Percentiles rank a stretch among this genome's conserved stretches.
Conservation (phyloP, 768 basidiomycete genomes). For the Trichaptum fuscoviolaceum region DNA sequence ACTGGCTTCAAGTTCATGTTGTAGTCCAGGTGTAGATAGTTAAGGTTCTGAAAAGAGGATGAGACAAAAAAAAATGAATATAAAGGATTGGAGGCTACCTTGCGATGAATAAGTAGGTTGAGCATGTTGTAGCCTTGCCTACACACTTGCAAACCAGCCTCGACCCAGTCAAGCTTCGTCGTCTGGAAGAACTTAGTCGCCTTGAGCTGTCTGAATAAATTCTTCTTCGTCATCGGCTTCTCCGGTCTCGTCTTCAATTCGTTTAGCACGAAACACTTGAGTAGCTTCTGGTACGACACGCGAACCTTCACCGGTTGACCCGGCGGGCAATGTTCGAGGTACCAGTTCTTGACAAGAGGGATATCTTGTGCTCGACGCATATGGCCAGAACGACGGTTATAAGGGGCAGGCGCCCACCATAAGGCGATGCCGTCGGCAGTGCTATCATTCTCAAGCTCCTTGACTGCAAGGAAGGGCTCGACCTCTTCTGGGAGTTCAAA, state of each 20-base stretch:
- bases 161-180: conserved; percentile 97
- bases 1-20: conserved; percentile 99
- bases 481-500: conserved; percentile 80
- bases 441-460: conserved; percentile 78
- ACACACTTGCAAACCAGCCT: conserved; percentile 97
- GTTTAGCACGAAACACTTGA: conserved; percentile 94
- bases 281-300: conserved; percentile 96
- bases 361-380: conserved; percentile 95
- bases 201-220: conserved; percentile 91
- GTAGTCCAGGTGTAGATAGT: conserved; percentile 94
- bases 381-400: conserved; percentile 84
- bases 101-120: conserved; percentile 97
- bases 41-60: conserved; percentile 56
- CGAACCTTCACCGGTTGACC: conserved; percentile 96
- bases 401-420: conserved; percentile 99
- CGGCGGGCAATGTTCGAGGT: conserved; percentile 96
- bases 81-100: conserved; percentile 41
- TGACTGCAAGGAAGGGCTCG: conserved; percentile 75
- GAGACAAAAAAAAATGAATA: not conserved
- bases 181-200: conserved; percentile 99
- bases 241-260: conserved; percentile 84
- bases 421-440: conserved; percentile 96
- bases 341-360: conserved; percentile 97
- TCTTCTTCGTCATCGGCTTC: conserved; percentile 98
- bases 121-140: conserved; percentile 99